Evolutionary conservation across 805 yeast species (phyloP), one percentile per base, ranked within the genome.

Genomic region (Metschnikowia bowlesiae): DNA sequence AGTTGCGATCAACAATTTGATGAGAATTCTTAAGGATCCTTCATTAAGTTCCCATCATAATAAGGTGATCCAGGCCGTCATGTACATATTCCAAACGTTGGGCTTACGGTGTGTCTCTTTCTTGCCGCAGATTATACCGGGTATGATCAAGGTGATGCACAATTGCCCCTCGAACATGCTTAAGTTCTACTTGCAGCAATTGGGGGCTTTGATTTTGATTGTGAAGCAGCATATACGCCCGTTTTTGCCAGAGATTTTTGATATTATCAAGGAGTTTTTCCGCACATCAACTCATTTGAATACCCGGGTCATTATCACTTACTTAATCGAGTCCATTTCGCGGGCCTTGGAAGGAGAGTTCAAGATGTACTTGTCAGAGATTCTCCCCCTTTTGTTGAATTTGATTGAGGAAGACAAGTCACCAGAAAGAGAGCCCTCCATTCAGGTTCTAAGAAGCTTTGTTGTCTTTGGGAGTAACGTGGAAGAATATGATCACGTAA

Each of bases 191-290:
- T 90, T 94, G 68, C 89, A 90, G 62, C 97, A 92, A 60, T 71
- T 94, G 51, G 85, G 94, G 10, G 84, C 84, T 1, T 73, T 94
- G 54, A 84, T 91, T 5, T 70, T 80, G 18, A 88, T 90, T 56
- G 97, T 91, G 31, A 89, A 87, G 56, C 92, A 89, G 61, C 96
- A 94, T 62, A 87, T 94, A 16, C 74, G 97, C 46, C 92, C 96
- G 1, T 87, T 82, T 60, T 75, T 94, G 42, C 78, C 81, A 2
- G 87, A 85, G 36, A 83, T 95, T 7, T 88, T 90, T 60, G 81
- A 71, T 3, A 82, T 87, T 0, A 81, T 92, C 47, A 81, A 81
- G 53, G 95, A 89, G 54, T 89, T 83, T 53, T 91, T 90, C 66
- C 61, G 64, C 50, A 49, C 64, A 14, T 65, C 64, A 36, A 62